Base-by-base conservation (phyloP, 2,329 filamentous ascomycete species). In the Xylaria sp. region DNA sequence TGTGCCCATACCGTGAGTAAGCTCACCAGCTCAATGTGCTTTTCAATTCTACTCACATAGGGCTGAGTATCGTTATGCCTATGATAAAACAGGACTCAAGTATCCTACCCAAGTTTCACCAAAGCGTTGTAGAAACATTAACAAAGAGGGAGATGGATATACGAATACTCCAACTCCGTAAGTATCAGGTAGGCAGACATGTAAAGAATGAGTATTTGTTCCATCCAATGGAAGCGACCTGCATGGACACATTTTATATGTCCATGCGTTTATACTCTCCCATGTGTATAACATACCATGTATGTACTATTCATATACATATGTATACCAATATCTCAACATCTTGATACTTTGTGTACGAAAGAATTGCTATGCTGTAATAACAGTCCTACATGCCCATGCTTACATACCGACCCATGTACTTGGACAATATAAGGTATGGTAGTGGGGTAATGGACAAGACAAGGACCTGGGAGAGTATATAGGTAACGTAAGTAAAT, bases 401-500 rank as follows among this genome's bases (percentile, higher is more conserved):
- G 51, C 62, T 15, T 47, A 31, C 39, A 54, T 38, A 29, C 45
- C 45, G 5, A 49, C 42, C 20, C 42, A 29, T 11, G 17, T 58
- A 36, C 42, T 29, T 17, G 20, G 22, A 36, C 7, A 33, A 54
- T 25, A 22, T 13, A 7, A 27, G 51, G 33, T 39, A 54, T 5
- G 25, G 33, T 51, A 38, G 27, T 45, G 13, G 44, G 31, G 25
- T 31, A 7, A 38, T 29, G 1, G 9, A 38, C 22, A 56, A 11
- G 13, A 20, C 20, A 36, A 36, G n/a, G 22, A 47, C 33, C 47
- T 59, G 22, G 39, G 42, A 47, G 25, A 31, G 31, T 54, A 58
- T 59, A 55, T 65, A 51, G 36, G 33, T 45, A 64, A 57, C 29
- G 62, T 33, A 42, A 61, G 17, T 55, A 55, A 38, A 20, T 42